A percentile compares a stretch with the other conserved stretches of the same genome.
Evolutionary conservation across 176 grass and related monocot genomes (phyloP).

Genomic region (Pontederia crassipes): DNA sequence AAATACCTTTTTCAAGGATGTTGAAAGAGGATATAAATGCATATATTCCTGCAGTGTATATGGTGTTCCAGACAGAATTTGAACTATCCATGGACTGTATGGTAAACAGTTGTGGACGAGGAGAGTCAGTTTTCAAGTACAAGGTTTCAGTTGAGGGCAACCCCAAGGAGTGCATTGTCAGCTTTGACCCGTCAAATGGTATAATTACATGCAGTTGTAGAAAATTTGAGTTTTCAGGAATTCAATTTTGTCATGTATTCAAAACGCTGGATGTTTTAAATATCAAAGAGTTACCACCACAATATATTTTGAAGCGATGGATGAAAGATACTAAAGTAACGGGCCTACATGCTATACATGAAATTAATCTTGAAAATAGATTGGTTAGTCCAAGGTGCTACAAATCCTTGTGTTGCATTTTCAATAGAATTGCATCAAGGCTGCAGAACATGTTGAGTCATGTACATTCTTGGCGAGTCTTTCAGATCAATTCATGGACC

Average conservation of each 20-base stretch:
- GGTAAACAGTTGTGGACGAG: constrained; percentile 45
- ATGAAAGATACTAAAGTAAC: constrained; percentile 52
- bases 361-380: constrained; percentile 20
- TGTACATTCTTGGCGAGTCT: constrained; percentile 59
- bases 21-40: constrained; percentile 66
- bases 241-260: constrained; percentile 67
- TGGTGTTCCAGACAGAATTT: constrained; percentile 70
- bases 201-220: constrained; percentile 65
- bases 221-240: constrained; percentile 70
- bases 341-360: constrained; percentile 29
- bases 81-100: constrained; percentile 85
- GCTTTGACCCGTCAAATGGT: constrained; percentile 65
- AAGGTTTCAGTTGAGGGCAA: constrained; percentile 70
- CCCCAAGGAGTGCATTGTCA: constrained; percentile 45
- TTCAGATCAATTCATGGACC: constrained; percentile 54
- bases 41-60: constrained; percentile 75
- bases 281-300: constrained; percentile 78
- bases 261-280: constrained; percentile 88
- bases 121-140: constrained; percentile 51
- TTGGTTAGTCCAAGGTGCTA: constrained; percentile 35
- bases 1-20: constrained; percentile 61
- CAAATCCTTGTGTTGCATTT: constrained; percentile 45
- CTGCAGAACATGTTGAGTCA: constrained; percentile 58
- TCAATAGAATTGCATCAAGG: constrained; percentile 65
- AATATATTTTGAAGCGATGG: constrained; percentile 91